These are phyloP conservation scores for Annulohypoxylon truncatum DNA, from an alignment of 2,329 filamentous ascomycete species.

Conservation along the genomic window DNA sequence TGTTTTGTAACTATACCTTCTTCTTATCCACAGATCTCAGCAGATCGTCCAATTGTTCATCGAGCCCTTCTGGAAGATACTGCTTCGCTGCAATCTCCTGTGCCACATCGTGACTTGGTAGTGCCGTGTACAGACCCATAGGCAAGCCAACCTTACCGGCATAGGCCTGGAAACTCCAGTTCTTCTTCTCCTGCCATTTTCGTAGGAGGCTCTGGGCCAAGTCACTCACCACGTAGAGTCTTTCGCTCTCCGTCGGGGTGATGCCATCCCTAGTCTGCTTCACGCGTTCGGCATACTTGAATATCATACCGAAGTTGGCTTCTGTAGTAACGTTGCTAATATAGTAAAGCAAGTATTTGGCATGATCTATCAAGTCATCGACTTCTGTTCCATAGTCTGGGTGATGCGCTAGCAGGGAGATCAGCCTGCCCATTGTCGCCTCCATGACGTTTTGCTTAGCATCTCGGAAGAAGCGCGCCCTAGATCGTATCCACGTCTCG, in stretches of 20 bases:
- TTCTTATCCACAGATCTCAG: conserved; percentile 76
- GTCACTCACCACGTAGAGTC: conserved; percentile 88
- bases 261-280: conserved; percentile 91
- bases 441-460: conserved; percentile 78
- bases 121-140: conserved; percentile 77
- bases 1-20: conserved; percentile 62
- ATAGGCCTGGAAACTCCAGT: conserved; percentile 87
- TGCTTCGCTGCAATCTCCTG: conserved; percentile 88
- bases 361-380: conserved; percentile 81
- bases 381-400: conserved; percentile 81
- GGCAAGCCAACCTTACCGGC: conserved; percentile 85
- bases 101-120: conserved; percentile 81
- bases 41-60: conserved; percentile 79
- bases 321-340: conserved; percentile 84
- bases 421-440: conserved; percentile 80
- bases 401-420: conserved; percentile 92
- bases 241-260: conserved; percentile 72
- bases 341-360: conserved; percentile 91
- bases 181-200: conserved; percentile 86
- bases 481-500: conserved; percentile 89
- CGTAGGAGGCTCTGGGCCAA: conserved; percentile 84
- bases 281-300: conserved; percentile 90
- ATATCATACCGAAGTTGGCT: conserved; percentile 87
- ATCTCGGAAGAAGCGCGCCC: conserved; percentile 73
- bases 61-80: conserved; percentile 81